phyloP scores from a whole-genome alignment of 2,329 filamentous ascomycete genomes.

The Chalaropsis ovoidea region DNA sequence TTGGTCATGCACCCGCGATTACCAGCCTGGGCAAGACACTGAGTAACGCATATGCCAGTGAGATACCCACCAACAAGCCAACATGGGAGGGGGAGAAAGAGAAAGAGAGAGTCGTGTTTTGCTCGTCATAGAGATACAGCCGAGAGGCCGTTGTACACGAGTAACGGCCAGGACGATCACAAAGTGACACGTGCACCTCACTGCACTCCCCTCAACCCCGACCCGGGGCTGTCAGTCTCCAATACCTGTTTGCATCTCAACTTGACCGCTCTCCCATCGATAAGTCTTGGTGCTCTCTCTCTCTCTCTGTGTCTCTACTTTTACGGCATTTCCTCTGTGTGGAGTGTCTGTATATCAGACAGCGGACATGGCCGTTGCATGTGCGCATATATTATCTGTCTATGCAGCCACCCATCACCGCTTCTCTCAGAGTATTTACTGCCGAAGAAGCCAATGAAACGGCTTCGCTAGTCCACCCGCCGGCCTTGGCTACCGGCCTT shows the following conservation, averaged over 20 bases:
- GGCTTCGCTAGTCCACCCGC: background rate
- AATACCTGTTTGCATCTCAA: constrained; percentile 3
- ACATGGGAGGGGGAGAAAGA: no score
- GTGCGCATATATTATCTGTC: background rate
- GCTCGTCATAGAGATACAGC: background rate
- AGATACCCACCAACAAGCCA: background rate
- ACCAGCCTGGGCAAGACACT: background rate
- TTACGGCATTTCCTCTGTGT: background rate
- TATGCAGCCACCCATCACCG: background rate
- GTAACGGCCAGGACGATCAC: background rate
- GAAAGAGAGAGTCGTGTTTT: background rate
- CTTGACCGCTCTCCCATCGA: background rate
- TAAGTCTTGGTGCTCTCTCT: background rate
- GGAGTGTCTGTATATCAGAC: background rate
- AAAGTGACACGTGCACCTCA: constrained; percentile 6
- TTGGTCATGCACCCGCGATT: background rate
- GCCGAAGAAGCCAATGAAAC: background rate
- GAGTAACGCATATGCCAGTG: constrained; percentile 4
- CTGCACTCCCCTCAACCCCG: background rate
- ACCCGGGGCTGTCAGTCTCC: background rate
- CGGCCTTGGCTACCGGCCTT: constrained; percentile 5
- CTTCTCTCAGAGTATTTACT: background rate
- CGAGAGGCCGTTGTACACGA: background rate
- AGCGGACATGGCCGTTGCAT: background rate
- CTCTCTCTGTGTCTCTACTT: background rate